phyloP scores from a whole-genome alignment of 2,329 filamentous ascomycete species.

The Trichophyton mentagrophytes region DNA sequence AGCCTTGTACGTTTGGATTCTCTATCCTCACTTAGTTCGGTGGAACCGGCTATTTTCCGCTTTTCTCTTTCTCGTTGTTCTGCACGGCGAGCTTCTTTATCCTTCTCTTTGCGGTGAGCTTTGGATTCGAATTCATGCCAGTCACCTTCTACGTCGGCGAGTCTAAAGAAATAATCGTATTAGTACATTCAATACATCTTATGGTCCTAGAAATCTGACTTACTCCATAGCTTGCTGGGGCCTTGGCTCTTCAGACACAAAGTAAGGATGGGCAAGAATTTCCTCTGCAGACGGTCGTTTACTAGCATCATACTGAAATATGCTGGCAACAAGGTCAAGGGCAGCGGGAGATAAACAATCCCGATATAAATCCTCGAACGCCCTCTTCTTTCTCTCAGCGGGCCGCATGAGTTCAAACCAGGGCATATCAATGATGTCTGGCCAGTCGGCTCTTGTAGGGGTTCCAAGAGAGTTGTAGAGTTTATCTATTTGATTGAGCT shows the following conservation, averaged over 20 bases:
- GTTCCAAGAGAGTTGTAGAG: constrained; percentile 91
- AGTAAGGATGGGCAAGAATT: constrained; percentile 79
- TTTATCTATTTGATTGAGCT: constrained; percentile 90
- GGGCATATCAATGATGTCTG: constrained; percentile 78
- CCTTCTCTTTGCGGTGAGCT: constrained; percentile 76
- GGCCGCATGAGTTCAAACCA: constrained; percentile 92
- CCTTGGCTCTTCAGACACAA: constrained; percentile 64
- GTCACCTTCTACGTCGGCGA: constrained; percentile 73
- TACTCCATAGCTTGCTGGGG: constrained; percentile 71
- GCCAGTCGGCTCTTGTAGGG: constrained; percentile 74
- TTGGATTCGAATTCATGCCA: constrained; percentile 99
- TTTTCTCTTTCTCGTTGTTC: constrained; percentile 39
- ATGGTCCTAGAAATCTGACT: constrained; percentile 29
- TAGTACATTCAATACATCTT: constrained; percentile 16
- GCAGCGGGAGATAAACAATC: constrained; percentile 65
- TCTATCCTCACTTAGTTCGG: constrained; percentile 23
- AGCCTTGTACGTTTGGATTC: constrained; percentile 29
- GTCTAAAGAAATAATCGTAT: constrained; percentile 33
- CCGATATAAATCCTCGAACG: constrained; percentile 73
- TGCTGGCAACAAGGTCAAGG: constrained; percentile 66
- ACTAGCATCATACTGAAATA: constrained; percentile 81
- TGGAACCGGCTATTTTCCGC: constrained; percentile 30
- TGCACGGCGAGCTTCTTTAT: constrained; percentile 42
- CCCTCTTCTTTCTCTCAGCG: constrained; percentile 54
- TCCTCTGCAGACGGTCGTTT: constrained; percentile 73